These are phyloP conservation scores for Silene conica DNA, from an alignment of 148 eudicot species.

Conservation along the genomic window DNA sequence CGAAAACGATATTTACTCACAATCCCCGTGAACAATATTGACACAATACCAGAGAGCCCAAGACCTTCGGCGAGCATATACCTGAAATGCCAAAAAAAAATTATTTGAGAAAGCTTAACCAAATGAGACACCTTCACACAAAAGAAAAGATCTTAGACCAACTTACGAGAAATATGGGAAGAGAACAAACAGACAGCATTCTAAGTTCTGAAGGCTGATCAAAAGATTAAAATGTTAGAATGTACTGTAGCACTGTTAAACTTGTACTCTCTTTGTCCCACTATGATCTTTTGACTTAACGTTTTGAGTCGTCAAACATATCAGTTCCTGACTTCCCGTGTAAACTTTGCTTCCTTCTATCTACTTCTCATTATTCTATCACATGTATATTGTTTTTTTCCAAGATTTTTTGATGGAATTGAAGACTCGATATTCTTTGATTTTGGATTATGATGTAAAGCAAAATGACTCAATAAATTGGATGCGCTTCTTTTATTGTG, in stretches of 20 bases:
- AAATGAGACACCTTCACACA: conserved; percentile 5
- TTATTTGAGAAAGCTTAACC: conserved; percentile 3
- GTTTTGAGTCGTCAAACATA: not conserved
- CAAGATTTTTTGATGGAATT: too few relatives aligned
- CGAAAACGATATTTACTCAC: conserved; percentile 46
- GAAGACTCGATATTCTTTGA: too few relatives aligned
- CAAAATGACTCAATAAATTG: too few relatives aligned
- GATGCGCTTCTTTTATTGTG: too few relatives aligned
- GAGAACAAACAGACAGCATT: conserved; percentile 96
- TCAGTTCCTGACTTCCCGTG: not conserved
- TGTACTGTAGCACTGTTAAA: conserved; percentile 7
- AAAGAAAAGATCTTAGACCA: conserved; percentile 1
- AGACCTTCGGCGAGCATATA: conserved; percentile 99
- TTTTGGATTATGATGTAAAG: too few relatives aligned
- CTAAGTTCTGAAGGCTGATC: conserved; percentile 96
- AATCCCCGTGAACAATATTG: conserved; percentile 97
- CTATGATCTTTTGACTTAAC: not conserved
- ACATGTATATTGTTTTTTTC: too few relatives aligned
- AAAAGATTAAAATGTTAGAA: conserved; percentile 24
- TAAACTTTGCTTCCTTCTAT: not conserved
- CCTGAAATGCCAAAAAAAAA: conserved; percentile 32
- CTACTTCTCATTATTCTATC: not conserved
- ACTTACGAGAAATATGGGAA: conserved; percentile 99
- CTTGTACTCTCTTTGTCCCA: conserved; percentile 11
- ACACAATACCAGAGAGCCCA: conserved; percentile 99